Evolutionary conservation across 2,329 filamentous ascomycete genomes (phyloP), one percentile per base, ranked within the genome.

Genomic region (Fusarium siculi): DNA sequence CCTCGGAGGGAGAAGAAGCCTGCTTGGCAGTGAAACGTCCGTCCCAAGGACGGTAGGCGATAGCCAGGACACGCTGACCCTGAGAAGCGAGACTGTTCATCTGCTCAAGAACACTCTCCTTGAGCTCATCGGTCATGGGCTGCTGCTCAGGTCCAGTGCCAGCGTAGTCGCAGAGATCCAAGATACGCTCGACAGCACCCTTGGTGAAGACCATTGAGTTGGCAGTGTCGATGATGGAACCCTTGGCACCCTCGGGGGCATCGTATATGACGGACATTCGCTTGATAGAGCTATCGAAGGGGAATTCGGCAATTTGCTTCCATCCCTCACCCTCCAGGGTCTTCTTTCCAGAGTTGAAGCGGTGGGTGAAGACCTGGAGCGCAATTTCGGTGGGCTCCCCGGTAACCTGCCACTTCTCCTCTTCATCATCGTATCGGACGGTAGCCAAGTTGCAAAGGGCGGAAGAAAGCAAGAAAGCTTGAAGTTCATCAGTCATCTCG

Each of bases 261-360:
- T 89, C 85, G 81, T 93, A 94, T 50, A 94, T 87, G 63, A 94
- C 92, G 14, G 91, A 93, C 93, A 95, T 95, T 76, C 91, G 90
- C 86, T 95, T 95, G 79, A 94, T 90, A 75, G 87, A 88, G 63
- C 91, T 93, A 80, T 95, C 92, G 77, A 95, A 95, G n/a, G 92
- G 92, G 69, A 93, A 93, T 77, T 95, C 93, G 58, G 90, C 88
- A 3, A 91, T 80, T 75, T 91, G 87, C 73, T 87, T 87, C 89
- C 90, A 92, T n/a, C 87, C 87, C 9, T 83, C 78, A 6, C 76
- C 80, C 63, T 87, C 86, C 5, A 90, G 81, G 2, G 80, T 77
- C 76, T 87, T 88, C 80, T 89, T 90, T 44, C 89, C 88, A 30
- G 84, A 84, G 50, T 86, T 84, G 79, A 94, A 93, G 43, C 93